Conservation (phyloP, 2,329 filamentous ascomycete species). For the Epichloe elymi region DNA sequence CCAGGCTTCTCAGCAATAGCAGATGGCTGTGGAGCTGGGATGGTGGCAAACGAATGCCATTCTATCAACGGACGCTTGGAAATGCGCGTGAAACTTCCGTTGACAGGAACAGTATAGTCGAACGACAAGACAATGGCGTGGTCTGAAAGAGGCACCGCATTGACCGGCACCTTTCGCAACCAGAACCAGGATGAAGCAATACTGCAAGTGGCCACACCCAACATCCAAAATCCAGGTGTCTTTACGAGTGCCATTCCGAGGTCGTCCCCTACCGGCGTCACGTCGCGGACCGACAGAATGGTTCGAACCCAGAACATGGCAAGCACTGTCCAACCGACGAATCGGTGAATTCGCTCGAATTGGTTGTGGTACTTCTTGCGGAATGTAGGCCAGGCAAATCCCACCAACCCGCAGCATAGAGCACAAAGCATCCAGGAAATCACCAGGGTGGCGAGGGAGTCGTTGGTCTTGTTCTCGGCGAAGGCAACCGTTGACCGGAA, state of each 20-base stretch:
- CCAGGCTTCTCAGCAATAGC: slow-evolving; percentile 22
- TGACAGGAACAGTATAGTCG: slow-evolving; percentile 44
- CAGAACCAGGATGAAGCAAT: slow-evolving; percentile 62
- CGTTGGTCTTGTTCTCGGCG: slow-evolving; percentile 14
- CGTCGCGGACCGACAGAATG: slow-evolving; percentile 38
- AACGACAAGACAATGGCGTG: slow-evolving; percentile 64
- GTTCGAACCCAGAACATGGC: slow-evolving; percentile 52
- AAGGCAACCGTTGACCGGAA: slow-evolving; percentile 24
- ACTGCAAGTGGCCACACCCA: slow-evolving; percentile 48
- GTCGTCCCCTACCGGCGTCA: slow-evolving; percentile 19
- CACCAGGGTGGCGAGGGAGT: slow-evolving; percentile 29
- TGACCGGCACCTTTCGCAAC: slow-evolving; percentile 54
- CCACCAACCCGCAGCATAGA: slow-evolving; percentile 46
- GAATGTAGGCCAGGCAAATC: slow-evolving; percentile 50
- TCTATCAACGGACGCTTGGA: slow-evolving; percentile 51
- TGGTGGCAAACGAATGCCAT: slow-evolving; percentile 66
- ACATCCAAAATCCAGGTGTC: slow-evolving; percentile 49
- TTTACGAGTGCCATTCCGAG: slow-evolving; percentile 24
- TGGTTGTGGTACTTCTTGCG: slow-evolving; percentile 51
- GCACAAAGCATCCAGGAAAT: slow-evolving; percentile 45
- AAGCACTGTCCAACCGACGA: slow-evolving; percentile 57
- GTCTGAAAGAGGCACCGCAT: slow-evolving; percentile 52
- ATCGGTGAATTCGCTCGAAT: slow-evolving; percentile 61
- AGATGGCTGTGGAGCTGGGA: slow-evolving; percentile 39
- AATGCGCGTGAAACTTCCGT: slow-evolving; percentile 36